Conservation (phyloP, 2,329 filamentous ascomycete genomes). For the Cordyceps cateniannulata region DNA sequence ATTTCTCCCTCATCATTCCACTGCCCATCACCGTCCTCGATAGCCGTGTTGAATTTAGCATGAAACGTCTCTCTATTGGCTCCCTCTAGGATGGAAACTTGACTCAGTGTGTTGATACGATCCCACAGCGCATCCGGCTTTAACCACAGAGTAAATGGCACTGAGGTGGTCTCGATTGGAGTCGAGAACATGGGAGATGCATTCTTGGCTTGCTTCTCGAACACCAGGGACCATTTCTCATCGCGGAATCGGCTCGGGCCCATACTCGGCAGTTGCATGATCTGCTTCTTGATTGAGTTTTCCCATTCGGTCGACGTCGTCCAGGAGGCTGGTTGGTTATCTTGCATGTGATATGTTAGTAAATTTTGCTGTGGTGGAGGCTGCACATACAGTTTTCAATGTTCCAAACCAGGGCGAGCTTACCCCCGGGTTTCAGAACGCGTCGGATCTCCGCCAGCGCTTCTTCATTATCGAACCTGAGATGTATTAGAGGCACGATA, state of each 20-base stretch:
- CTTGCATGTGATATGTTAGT: conserved; percentile 28
- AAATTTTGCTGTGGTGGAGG: not conserved
- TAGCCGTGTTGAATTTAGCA: conserved; percentile 45
- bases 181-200: conserved; percentile 48
- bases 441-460: conserved; percentile 61
- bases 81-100: conserved; percentile 54
- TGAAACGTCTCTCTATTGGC: conserved; percentile 42
- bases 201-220: conserved; percentile 49
- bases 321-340: conserved; percentile 57
- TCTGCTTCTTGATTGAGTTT: conserved; percentile 51
- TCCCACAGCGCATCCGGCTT: conserved; percentile 55
- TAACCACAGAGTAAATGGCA: conserved; percentile 53
- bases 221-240: conserved; percentile 55
- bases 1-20: conserved; percentile 57
- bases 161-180: conserved; percentile 51
- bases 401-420: conserved; percentile 67
- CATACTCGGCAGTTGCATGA: conserved; percentile 46
- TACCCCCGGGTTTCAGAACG: conserved; percentile 52
- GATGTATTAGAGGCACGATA: not conserved
- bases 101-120: conserved; percentile 59
- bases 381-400: conserved; percentile 57
- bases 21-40: conserved; percentile 47
- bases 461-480: conserved; percentile 60
- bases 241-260: conserved; percentile 60
- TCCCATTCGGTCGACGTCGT: conserved; percentile 54